Base-by-base conservation (phyloP, 2,329 filamentous ascomycete species). In the Phialophora verrucosa region DNA sequence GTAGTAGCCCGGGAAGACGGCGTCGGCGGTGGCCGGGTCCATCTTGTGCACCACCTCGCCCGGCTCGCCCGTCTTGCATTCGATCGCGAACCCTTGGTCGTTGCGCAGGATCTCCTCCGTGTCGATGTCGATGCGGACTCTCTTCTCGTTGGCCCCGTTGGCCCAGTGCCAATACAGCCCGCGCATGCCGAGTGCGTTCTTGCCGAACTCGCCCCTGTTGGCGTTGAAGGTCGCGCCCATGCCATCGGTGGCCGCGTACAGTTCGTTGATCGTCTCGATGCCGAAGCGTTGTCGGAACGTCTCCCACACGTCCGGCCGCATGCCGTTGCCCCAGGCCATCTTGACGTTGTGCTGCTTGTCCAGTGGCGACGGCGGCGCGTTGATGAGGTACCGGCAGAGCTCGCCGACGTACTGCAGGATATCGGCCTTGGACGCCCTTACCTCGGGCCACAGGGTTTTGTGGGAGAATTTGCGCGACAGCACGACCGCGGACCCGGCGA, bases 1-100 rank as follows among this genome's bases (percentile, higher is more conserved):
- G 77, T 89, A 92, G 79, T 97, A 97, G 1, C 93, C 93, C 74
- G 92, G 90, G 80, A 93, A 96, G 14, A 84, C 85, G 27, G 82
- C 81, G 29, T 81, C 77, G 5, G 68, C 66, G 25, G 58, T 62
- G 17, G 38, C 54, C 10, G 67, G 69, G 56, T 90, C 85, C 71
- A 82, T 78, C 0, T 87, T 78, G 47, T 93, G 89, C 2, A 96
- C 82, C 14, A 93, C 90, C 77, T 94, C 91, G 25, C 91, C 90
- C 2, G 90, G 90, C 50, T 87, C 82, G 27, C 87, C 87, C 72
- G 89, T 89, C 0, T 86, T 77, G 62, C 84, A 83, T 42, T 89
- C 84, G 50, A 79, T 81, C 0, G 86, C 90, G 69, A 91, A 91
- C 0, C 90, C 90, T 0, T 89, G 91, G 69, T 83, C 82, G 73